A percentile compares a stretch with the other conserved stretches of the same genome.
These are phyloP conservation scores for Pseudogymnoascus sp. DNA, from an alignment of 2,329 filamentous ascomycete species.

Conservation along the genomic window DNA sequence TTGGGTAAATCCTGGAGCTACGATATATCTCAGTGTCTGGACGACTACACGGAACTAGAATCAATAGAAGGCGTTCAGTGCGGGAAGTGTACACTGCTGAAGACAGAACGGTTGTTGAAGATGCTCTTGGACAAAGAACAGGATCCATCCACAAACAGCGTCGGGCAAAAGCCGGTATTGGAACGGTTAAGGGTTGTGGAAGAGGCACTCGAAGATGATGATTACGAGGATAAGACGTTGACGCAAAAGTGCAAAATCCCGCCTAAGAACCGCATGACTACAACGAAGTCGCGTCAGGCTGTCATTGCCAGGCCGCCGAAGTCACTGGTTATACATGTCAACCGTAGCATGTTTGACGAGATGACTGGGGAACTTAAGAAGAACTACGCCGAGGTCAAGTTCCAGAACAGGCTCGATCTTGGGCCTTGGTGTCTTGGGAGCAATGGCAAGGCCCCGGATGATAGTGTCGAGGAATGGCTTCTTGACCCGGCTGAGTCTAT, in stretches of 20 bases:
- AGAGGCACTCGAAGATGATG: conserved; percentile 66
- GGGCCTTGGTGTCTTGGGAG: conserved; percentile 79
- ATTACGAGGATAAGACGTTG: conserved; percentile 66
- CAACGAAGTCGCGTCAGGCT: conserved; percentile 84
- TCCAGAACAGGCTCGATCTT: conserved; percentile 67
- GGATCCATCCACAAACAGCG: conserved; percentile 1
- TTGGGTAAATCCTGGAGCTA: conserved; percentile 60
- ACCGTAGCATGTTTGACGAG: conserved; percentile 86
- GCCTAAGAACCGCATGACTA: conserved; percentile 60
- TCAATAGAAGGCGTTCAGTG: conserved; percentile 86
- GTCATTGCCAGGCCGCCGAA: conserved; percentile 76
- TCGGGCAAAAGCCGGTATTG: conserved; percentile 29
- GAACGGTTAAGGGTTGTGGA: conserved; percentile 59
- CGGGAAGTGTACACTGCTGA: conserved; percentile 76
- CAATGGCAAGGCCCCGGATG: conserved; percentile 18
- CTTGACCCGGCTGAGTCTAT: conserved; percentile 64
- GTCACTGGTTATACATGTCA: conserved; percentile 79
- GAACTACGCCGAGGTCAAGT: conserved; percentile 72
- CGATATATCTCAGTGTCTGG: conserved; percentile 69
- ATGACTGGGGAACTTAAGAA: conserved; percentile 72
- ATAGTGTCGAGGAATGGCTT: conserved; percentile 56
- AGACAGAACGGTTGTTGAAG: conserved; percentile 41
- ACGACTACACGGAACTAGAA: conserved; percentile 79
- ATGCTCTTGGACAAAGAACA: conserved; percentile 35
- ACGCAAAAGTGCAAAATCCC: conserved; percentile 58